Evolutionary conservation across 495 filamentous ascomycete species (phyloP).

Genomic region (Hyphodiscus hymeniophilus): DNA sequence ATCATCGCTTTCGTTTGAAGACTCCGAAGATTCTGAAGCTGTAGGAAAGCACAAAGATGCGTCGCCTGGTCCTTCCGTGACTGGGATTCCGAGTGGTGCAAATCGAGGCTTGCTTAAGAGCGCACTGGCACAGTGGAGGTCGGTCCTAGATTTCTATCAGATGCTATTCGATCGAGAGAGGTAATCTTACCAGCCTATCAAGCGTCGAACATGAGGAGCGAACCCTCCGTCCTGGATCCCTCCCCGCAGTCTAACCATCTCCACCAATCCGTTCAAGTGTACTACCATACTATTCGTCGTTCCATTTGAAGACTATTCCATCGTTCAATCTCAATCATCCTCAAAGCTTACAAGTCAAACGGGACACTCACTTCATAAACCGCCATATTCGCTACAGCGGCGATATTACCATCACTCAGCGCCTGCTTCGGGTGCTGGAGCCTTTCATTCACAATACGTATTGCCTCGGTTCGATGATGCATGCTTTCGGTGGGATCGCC

Average conservation of each 20-base stretch:
- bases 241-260: conserved; percentile 10
- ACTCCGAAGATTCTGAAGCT: no score
- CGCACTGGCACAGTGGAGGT: conserved; percentile 6
- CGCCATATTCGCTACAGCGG: conserved; percentile 10
- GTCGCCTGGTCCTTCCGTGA: not conserved
- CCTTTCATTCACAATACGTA: conserved; percentile 5
- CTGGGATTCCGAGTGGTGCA: conserved; percentile 5
- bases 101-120: conserved; percentile 9
- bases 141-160: not conserved
- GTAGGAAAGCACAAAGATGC: not conserved
- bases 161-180: not conserved
- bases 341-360: not conserved
- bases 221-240: conserved; percentile 7
- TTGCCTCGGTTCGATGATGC: not conserved
- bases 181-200: conserved; percentile 5
- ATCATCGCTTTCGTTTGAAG: not conserved
- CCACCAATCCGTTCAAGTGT: conserved; percentile 8
- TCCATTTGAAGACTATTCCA: conserved; percentile 6
- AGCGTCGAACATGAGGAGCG: conserved; percentile 5
- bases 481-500: conserved; percentile 1
- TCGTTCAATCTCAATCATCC: not conserved
- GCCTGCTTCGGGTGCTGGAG: conserved; percentile 2
- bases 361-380: conserved; percentile 5
- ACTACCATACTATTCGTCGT: conserved; percentile 6
- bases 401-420: conserved; percentile 7